Evolutionary conservation across 2,329 filamentous ascomycete genomes (phyloP), one percentile per base, ranked within the genome.

Genomic region (Penicillium aurantiogriseum): DNA sequence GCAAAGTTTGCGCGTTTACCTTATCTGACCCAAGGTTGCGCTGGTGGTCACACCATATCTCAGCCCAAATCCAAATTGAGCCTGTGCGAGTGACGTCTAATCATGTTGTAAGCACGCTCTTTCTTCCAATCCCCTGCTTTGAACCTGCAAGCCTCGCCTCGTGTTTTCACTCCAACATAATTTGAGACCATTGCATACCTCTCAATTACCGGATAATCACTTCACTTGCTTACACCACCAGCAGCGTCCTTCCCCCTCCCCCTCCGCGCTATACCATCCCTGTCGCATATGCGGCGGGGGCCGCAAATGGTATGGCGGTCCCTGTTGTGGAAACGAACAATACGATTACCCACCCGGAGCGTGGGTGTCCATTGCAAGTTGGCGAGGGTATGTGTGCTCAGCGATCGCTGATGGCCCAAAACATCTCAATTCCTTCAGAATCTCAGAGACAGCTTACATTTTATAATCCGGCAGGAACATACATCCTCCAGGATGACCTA

Each of bases 261-360:
- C 91, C 90, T 60, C 88, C 90, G 59, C 86, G 92, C 74, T 97
- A 96, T 80, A 88, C 90, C 56, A 85, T 86, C 64, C 83, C 85
- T 69, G 82, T 85, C 69, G 86, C 88, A 63, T 89, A 89, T 74
- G 89, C 90, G 79, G 87, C 88, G 66, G 85, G 85, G 63, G 83
- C 88, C 54, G 85, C 85, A 63, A 84, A 87, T 69, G 87, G 87
- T 61, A 83, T 88, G 72, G 81, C 86, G 51, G 81, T 85, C 38
- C 88, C 89, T 38, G 85, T 96, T 74, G 88, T 96, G 70, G 94
- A 99, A 82, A 97, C 93, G 53, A 96, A 94, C 76, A 99, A 97
- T 73, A 88, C 87, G 39, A 80, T 99, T 60, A 86, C 85, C 56
- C 89, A 90, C 68, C 93, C 91, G 25, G 86, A 86, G 36, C 90